A percentile compares a stretch with the other conserved stretches of the same genome.
phyloP scores from a whole-genome alignment of 805 yeast species.

The Lipomyces orientalis region DNA sequence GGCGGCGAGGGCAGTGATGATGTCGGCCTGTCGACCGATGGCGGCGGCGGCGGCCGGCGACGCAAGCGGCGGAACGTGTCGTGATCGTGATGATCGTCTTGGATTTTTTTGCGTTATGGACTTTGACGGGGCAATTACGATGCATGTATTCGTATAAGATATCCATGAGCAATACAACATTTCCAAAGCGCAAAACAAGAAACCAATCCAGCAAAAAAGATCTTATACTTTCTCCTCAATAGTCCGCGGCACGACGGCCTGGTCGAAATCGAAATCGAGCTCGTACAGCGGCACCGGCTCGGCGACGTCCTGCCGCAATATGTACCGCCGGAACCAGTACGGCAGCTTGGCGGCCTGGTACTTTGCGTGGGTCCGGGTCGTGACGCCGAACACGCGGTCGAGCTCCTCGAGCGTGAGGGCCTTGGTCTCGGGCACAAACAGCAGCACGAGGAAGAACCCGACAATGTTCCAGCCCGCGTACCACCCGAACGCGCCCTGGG shows the following conservation, averaged over 20 bases:
- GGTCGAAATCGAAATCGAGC: neutral
- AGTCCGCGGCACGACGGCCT: neutral
- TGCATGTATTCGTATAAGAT: no score
- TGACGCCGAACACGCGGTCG: conserved; percentile 44
- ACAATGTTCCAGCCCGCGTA: conserved; percentile 88
- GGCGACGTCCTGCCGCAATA: conserved; percentile 15
- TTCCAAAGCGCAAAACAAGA: no score
- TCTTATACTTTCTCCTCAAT: neutral
- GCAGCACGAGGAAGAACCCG: conserved; percentile 60
- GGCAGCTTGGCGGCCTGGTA: conserved; percentile 48
- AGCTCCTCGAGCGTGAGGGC: conserved; percentile 67
- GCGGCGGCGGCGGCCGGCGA: neutral
- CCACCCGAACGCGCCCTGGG: conserved; percentile 88
- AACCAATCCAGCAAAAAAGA: neutral
- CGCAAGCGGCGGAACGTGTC: conserved; percentile 2
- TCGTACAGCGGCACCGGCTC: conserved; percentile 16
- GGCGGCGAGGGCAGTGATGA: neutral
- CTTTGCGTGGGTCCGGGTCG: conserved; percentile 29
- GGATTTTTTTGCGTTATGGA: neutral
- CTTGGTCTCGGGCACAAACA: conserved; percentile 67
- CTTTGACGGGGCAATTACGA: neutral
- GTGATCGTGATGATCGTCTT: no score
- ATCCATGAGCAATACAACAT: no score
- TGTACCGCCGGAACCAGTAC: conserved; percentile 43
- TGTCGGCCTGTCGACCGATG: conserved; percentile 6